Evolutionary conservation across 2,329 filamentous ascomycete species (phyloP).

Genomic region (Aspergillus floridensis): DNA sequence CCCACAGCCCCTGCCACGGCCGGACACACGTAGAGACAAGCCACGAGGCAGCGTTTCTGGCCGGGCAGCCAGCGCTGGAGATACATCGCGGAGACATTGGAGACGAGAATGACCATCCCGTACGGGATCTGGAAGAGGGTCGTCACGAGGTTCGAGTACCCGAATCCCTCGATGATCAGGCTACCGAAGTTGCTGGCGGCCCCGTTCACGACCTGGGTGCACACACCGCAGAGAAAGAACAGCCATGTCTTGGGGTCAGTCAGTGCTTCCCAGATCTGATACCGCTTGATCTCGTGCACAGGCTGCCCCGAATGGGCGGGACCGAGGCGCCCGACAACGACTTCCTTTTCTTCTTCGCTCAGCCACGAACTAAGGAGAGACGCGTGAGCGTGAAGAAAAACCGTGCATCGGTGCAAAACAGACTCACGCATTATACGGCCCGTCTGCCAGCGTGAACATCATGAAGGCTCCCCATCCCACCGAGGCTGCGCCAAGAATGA

Average conservation of each 20-base stretch:
- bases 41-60: neutral
- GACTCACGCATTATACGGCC: constrained; percentile 16
- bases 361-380: too few relatives aligned
- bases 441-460: neutral
- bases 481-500: constrained; percentile 14
- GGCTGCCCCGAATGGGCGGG: too few relatives aligned
- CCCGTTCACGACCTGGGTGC: constrained; percentile 2
- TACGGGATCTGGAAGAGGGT: neutral
- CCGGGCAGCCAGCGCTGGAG: neutral
- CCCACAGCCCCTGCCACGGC: neutral
- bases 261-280: too few relatives aligned
- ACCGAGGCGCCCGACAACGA: too few relatives aligned
- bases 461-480: too few relatives aligned
- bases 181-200: neutral
- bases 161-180: constrained; percentile 5
- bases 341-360: too few relatives aligned
- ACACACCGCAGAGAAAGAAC: neutral
- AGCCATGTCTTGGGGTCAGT: constrained; percentile 28
- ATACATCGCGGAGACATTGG: neutral
- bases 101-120: too few relatives aligned
- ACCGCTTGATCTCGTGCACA: too few relatives aligned
- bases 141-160: neutral
- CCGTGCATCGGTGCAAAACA: constrained; percentile 28
- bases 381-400: too few relatives aligned
- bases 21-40: neutral